Evolutionary conservation across 2,329 filamentous ascomycete species (phyloP), one percentile per base, ranked within the genome.

Genomic region (Fusarium camptoceras): DNA sequence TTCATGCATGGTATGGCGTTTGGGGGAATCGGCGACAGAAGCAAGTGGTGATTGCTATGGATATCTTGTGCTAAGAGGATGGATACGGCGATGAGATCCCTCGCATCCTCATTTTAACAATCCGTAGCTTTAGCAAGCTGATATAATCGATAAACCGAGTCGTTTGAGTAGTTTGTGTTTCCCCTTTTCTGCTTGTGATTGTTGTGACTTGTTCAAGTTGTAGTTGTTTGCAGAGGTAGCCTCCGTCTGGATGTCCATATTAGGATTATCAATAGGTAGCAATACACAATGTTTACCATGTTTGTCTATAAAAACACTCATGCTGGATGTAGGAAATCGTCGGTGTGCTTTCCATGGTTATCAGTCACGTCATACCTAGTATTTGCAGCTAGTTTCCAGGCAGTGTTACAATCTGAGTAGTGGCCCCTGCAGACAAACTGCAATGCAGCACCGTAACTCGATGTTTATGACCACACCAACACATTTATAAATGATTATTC

Each of bases 1-100:
- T 57, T 66, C 73, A 69, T 63, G 70, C 73, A 75, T 75, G 63
- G 68, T 72, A 70, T 63, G 73, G 75, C 75, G 73, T 76, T 76
- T 68, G 65, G 66, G 63, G 64, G 59, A 54, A 67, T 71, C 51
- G 50, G 60, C 18, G 62, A 56, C 68, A 72, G 61, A 72, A 61
- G 56, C 48, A 53, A 55, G 64, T 61, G 59, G 42, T 43, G 55
- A 62, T 46, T 64, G 70, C 59, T 46, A 61, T 47, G 56, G 64
- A 55, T 66, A 63, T 57, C 44, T 59, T 65, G 47, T 72, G 60
- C 59, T 71, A 59, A 62, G 57, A 62, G 50, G 65, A 55, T 43
- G 25, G 24, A 42, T 34, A 39, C 22, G 28, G 55, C 28, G 55
- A 41, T 25, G 58, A 68, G 48, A 55, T 50, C 34, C 39, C 44